Conservation (phyloP, 1,284 basidiomycete genomes). For the Cutaneotrichosporon sp. region DNA sequence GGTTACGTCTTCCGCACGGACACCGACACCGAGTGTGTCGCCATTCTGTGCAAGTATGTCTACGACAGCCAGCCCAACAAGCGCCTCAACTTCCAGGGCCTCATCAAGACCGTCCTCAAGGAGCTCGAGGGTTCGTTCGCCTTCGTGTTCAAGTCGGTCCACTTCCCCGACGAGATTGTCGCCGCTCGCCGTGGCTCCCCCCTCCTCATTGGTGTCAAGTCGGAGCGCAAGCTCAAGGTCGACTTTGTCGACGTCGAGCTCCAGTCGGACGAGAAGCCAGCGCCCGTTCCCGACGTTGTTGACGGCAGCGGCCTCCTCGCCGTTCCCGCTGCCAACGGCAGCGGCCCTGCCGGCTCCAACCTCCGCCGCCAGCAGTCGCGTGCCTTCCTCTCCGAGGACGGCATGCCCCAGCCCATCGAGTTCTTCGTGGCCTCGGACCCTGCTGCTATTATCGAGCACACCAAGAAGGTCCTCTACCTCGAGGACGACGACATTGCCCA, state of each 20-base stretch:
- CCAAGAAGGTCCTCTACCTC: slow-evolving; percentile 96
- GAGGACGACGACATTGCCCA: slow-evolving; percentile 99
- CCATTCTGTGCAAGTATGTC: slow-evolving; percentile 93
- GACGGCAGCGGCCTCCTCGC: slow-evolving; percentile 59
- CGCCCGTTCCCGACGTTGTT: slow-evolving; percentile 18
- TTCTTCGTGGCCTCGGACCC: slow-evolving; percentile 99
- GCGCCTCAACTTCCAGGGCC: slow-evolving; percentile 79
- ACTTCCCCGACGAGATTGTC: slow-evolving; percentile 95
- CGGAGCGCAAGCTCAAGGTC: slow-evolving; percentile 99
- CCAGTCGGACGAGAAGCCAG: slow-evolving; percentile 59
- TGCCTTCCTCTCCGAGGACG: slow-evolving; percentile 97
- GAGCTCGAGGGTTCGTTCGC: slow-evolving; percentile 99
- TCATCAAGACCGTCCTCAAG: slow-evolving; percentile 94
- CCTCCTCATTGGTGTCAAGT: slow-evolving; percentile 97
- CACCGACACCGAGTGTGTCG: slow-evolving; percentile 97
- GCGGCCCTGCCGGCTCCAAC: slow-evolving; percentile 62
- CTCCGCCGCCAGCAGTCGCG: slow-evolving; percentile 93
- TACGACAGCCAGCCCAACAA: slow-evolving; percentile 90
- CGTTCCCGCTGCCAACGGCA: slow-evolving; percentile 60
- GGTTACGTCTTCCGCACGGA: slow-evolving; percentile 94
- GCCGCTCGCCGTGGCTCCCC: slow-evolving; percentile 96
- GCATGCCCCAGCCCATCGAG: slow-evolving; percentile 97
- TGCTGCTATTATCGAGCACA: slow-evolving; percentile 94
- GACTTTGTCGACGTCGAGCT: slow-evolving; percentile 99
- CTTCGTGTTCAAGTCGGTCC: slow-evolving; percentile 97